phyloP scores from a whole-genome alignment of 768 basidiomycete genomes.

The Gloeophyllum trabeum region DNA sequence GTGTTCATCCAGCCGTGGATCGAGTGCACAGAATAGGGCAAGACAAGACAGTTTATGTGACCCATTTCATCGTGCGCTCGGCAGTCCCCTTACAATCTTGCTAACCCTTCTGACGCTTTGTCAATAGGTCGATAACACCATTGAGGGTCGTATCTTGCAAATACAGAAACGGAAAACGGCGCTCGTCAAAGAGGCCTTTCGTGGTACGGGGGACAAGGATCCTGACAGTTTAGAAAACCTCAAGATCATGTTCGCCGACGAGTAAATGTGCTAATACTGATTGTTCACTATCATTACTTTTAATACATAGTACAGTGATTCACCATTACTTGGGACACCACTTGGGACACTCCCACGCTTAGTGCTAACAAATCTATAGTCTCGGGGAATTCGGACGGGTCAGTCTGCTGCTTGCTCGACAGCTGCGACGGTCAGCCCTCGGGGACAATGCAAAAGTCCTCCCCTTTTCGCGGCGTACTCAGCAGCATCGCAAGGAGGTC shows the following conservation, averaged over 20 bases:
- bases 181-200: conserved; percentile 77
- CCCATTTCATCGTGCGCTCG: conserved; percentile 67
- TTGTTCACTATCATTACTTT: background rate
- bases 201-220: conserved; percentile 42
- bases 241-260: conserved; percentile 64
- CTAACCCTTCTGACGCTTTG: background rate
- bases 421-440: too few species aligned
- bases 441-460: too few species aligned
- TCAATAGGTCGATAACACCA: conserved; percentile 53
- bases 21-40: conserved; percentile 82
- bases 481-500: too few species aligned
- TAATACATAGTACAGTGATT: background rate
- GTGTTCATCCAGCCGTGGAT: conserved; percentile 50
- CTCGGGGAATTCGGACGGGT: too few species aligned
- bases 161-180: conserved; percentile 85
- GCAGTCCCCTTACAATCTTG: background rate
- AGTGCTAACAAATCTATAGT: too few species aligned
- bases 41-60: conserved; percentile 72
- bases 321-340: too few species aligned
- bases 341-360: too few species aligned
- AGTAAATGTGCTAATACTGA: conserved; percentile 4
- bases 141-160: conserved; percentile 68
- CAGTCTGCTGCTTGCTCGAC: too few species aligned
- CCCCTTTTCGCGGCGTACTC: too few species aligned
- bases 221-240: conserved; percentile 74